Evolutionary conservation across 2,329 filamentous ascomycete species (phyloP).

Genomic region (Fusarium coffeatum): DNA sequence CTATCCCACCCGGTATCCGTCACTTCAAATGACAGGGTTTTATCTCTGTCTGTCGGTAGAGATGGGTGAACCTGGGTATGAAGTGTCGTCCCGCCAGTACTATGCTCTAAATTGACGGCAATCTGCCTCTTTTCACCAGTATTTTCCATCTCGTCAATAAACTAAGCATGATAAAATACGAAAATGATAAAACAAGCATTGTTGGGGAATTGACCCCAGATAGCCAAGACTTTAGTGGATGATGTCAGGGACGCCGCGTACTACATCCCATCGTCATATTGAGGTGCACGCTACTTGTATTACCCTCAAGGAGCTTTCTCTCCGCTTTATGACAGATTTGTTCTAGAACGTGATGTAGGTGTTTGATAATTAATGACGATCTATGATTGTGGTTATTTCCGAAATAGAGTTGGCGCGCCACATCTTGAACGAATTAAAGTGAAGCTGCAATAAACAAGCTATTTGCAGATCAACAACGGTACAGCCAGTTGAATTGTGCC

Average conservation of each 20-base stretch:
- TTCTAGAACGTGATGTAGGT: too few relatives aligned
- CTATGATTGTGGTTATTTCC: too few relatives aligned
- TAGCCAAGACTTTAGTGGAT: slow-evolving; percentile 4
- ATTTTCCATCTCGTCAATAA: not conserved
- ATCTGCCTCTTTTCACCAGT: not conserved
- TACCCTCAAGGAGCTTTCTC: not conserved
- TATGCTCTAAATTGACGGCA: not conserved
- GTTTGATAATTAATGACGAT: too few relatives aligned
- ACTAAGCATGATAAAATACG: not conserved
- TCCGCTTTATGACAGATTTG: not conserved
- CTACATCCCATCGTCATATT: slow-evolving; percentile 9
- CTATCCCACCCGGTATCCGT: slow-evolving; percentile 7
- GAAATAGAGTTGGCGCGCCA: too few relatives aligned
- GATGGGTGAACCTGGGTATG: not conserved
- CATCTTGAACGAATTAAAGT: too few relatives aligned
- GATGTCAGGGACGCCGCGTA: slow-evolving; percentile 9
- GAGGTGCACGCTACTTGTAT: not conserved
- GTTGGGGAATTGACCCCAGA: not conserved
- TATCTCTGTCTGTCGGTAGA: rapidly evolving
- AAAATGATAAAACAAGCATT: not conserved
- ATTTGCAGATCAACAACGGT: too few relatives aligned
- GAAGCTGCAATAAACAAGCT: too few relatives aligned
- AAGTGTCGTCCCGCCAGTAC: not conserved
- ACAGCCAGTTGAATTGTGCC: too few relatives aligned
- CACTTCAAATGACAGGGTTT: not conserved